A percentile compares a stretch with the other conserved stretches of the same genome.
phyloP scores from a whole-genome alignment of 1,284 basidiomycete species.

The Puccinia coronata region DNA sequence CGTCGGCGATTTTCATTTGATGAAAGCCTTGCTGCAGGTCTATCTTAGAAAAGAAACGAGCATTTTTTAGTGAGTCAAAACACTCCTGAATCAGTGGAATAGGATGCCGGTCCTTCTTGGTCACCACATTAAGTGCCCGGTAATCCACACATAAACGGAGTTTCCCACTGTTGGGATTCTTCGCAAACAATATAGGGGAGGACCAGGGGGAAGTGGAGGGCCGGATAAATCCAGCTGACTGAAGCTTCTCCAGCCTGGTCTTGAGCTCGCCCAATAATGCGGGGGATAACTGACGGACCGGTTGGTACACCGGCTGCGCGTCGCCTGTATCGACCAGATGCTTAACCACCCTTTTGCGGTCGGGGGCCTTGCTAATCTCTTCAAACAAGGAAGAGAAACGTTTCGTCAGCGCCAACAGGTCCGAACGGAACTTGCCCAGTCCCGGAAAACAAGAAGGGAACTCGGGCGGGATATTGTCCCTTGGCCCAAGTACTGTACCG shows the following conservation, averaged over 20 bases:
- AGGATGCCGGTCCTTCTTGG: constrained; percentile 25
- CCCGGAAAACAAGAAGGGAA: background rate
- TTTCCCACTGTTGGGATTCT: background rate
- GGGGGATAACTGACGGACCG: constrained; percentile 1
- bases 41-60: too few species aligned
- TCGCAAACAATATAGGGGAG: constrained; percentile 6
- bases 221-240: constrained; percentile 11
- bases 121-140: constrained; percentile 11
- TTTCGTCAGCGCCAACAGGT: background rate
- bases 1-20: too few species aligned
- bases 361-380: background rate
- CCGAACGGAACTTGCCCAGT: background rate
- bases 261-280: background rate
- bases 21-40: too few species aligned
- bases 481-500: background rate
- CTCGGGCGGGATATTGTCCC: background rate
- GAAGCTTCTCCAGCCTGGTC: background rate
- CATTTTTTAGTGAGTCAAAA: too few species aligned
- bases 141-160: constrained; percentile 22
- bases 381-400: background rate
- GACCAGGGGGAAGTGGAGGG: constrained; percentile 32
- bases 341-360: background rate
- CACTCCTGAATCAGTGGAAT: constrained; percentile 19
- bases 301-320: constrained; percentile 2
- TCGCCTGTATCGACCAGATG: constrained; percentile 26